These are phyloP conservation scores for Crassisporium funariophilum DNA, from an alignment of 768 basidiomycete genomes.

Conservation along the genomic window DNA sequence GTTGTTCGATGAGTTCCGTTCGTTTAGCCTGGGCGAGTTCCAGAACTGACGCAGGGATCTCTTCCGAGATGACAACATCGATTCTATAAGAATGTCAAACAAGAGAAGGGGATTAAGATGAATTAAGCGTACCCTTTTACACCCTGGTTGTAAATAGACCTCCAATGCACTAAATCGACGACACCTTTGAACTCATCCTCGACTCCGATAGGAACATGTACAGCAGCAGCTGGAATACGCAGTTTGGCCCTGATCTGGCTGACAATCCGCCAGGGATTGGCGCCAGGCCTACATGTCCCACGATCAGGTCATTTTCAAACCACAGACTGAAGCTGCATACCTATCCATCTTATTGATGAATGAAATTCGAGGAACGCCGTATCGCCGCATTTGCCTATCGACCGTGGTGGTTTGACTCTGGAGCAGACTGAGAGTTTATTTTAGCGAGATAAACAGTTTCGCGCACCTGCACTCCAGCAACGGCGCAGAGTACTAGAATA, in stretches of 20 bases:
- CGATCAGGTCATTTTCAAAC: neutral
- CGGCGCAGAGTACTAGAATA: constrained; percentile 93
- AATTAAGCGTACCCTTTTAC: constrained; percentile 77
- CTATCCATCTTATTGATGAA: constrained; percentile 99
- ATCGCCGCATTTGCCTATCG: constrained; percentile 97
- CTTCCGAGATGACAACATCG: constrained; percentile 78
- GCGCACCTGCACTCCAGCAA: constrained; percentile 88
- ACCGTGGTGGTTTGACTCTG: constrained; percentile 99
- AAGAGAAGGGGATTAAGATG: constrained; percentile 1
- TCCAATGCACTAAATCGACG: constrained; percentile 93
- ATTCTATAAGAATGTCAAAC: constrained; percentile 50
- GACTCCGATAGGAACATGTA: constrained; percentile 92
- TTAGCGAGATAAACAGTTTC: neutral
- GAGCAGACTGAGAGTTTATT: neutral
- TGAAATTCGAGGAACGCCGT: constrained; percentile 89
- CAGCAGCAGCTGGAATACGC: constrained; percentile 89
- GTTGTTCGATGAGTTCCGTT: constrained; percentile 87
- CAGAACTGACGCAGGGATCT: constrained; percentile 78
- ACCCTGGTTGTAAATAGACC: constrained; percentile 92
- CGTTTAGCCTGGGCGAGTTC: constrained; percentile 84
- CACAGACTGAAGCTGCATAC: constrained; percentile 35
- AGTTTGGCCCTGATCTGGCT: constrained; percentile 91
- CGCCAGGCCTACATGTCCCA: constrained; percentile 70
- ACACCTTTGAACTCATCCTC: constrained; percentile 90
- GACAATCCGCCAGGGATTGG: constrained; percentile 96